Evolutionary conservation across 768 basidiomycete genomes (phyloP), one percentile per base, ranked within the genome.

Genomic region (Leccinum ochraceum): DNA sequence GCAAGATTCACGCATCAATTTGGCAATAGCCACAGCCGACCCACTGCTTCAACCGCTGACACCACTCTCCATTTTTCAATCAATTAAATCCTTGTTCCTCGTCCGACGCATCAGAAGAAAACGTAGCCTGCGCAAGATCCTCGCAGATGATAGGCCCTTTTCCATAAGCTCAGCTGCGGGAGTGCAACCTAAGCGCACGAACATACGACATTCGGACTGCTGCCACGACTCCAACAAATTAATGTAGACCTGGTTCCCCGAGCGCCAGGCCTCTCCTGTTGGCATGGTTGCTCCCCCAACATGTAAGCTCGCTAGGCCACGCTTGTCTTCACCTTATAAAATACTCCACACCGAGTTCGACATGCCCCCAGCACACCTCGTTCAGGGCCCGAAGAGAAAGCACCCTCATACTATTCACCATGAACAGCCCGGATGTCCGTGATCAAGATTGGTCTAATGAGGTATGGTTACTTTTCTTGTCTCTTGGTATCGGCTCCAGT

Each of bases 271-370:
- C 26, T 17, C 22, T 17, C 42, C 36, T 34, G 5, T 52, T 56
- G 42, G 53, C 54, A 56, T 26, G 34, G 50, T 13, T 30, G 55
- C 51, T 48, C 17, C 8, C 10, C 39, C 6, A 28, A 30, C 10
- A 6, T 14, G 48, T 36, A 59, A 64, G 50, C 60, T n/a, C 61
- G 46, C 11, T 50, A 32, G 14, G n/a, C 24, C 49, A n/a, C 44
- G 17, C 28, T 24, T 14, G 53, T 3, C 28, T n/a, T 2, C 26
- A 26, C 24, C 24, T 1, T 66, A 66, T 62, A 69, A 65, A 42
- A 54, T 14, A 13, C 34, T 36, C 34, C 34, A 36, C 34, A 36
- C 10, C 32, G 24, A 17, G 34, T 6, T 39, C 20, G 14, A 20
- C 16, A 11, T 50, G 16, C 8, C 22, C 9, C 5, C 37, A 63